Conservation (phyloP, 257 asterid species). For the Cynanchum wilfordii region DNA sequence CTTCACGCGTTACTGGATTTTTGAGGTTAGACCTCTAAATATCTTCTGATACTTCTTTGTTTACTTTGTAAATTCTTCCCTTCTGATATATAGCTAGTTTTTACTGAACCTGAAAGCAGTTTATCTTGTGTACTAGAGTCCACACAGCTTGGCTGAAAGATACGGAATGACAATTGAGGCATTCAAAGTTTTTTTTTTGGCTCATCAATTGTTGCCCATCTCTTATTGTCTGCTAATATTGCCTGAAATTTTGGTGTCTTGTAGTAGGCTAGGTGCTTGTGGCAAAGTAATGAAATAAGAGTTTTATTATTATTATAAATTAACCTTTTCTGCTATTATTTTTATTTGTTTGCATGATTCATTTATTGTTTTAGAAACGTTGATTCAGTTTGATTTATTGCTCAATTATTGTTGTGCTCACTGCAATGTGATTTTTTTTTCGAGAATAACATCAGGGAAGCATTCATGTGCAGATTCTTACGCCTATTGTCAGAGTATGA, state of each 20-base stretch:
- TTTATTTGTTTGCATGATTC: neutral
- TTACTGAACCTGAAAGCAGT: neutral
- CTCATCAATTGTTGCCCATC: neutral
- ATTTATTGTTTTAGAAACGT: neutral
- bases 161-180: neutral
- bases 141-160: neutral
- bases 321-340: neutral
- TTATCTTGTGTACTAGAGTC: neutral
- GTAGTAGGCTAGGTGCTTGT: neutral
- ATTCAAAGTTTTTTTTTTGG: neutral
- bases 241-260: neutral
- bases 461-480: constrained; percentile 56
- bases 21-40: constrained; percentile 46
- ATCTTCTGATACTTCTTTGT: neutral
- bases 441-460: neutral
- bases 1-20: constrained; percentile 84
- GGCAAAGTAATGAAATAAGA: neutral
- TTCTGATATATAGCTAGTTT: neutral
- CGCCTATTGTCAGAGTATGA: constrained; percentile 74
- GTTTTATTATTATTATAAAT: too few species aligned
- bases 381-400: neutral
- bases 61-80: neutral
- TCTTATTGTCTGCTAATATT: neutral
- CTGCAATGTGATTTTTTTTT: constrained; percentile 5
- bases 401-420: neutral